Conservation (phyloP, 768 basidiomycete species). For the Lactifluus subvellereus region DNA sequence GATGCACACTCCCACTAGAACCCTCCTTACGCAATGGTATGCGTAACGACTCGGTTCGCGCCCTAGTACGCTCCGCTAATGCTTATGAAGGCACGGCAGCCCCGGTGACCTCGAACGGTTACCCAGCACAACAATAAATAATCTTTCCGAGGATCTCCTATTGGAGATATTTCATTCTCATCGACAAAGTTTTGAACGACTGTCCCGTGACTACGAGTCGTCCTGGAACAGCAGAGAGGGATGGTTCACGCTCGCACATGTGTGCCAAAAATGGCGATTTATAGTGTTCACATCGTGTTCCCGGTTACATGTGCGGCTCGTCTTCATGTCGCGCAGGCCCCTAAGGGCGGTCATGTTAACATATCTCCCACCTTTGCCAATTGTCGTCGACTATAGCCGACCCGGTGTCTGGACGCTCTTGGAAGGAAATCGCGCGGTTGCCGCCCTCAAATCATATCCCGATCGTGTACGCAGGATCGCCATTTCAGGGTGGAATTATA, state of each 20-base stretch:
- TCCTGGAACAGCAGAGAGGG: background rate
- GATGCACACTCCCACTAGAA: too few relatives aligned
- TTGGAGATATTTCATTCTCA: background rate
- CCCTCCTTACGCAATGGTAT: background rate
- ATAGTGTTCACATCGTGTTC: background rate
- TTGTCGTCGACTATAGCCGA: background rate
- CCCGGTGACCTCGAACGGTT: background rate
- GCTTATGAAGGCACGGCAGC: background rate
- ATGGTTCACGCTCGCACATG: conserved; percentile 11
- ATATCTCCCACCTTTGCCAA: background rate
- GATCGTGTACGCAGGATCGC: background rate
- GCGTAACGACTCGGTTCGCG: background rate
- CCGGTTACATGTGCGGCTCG: background rate
- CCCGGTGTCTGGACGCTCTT: background rate
- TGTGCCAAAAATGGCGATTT: conserved; percentile 3
- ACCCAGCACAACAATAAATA: background rate
- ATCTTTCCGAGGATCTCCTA: background rate
- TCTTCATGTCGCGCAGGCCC: background rate
- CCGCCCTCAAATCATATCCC: background rate
- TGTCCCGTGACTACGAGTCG: background rate
- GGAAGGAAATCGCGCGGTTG: background rate
- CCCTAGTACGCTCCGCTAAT: background rate
- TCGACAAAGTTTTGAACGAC: background rate
- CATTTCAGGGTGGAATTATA: background rate
- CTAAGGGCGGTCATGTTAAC: background rate